A percentile compares a stretch with the other conserved stretches of the same genome.
phyloP scores from a whole-genome alignment of 352 stramenopile genomes.

The Elongisporangium undulatum region DNA sequence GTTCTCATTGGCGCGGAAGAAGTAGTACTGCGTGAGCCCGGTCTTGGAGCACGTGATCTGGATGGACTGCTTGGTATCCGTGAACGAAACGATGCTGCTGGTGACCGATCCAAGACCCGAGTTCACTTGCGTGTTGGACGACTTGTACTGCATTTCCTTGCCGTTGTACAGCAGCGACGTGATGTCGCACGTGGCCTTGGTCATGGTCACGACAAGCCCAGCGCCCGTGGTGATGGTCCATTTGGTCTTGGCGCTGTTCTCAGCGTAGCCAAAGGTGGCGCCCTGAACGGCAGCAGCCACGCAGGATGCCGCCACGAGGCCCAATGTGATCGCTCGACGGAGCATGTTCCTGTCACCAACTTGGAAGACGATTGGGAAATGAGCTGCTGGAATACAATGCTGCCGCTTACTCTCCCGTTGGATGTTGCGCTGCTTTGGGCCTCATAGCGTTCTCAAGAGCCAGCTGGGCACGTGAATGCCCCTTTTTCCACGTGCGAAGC shows the following conservation, averaged over 20 bases:
- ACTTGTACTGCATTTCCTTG: constrained; percentile 39
- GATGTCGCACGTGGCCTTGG: constrained; percentile 39
- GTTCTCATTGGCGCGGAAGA: constrained; percentile 48
- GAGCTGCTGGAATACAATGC: background rate
- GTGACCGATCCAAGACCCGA: constrained; percentile 36
- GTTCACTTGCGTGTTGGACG: constrained; percentile 47
- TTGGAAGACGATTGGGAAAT: background rate
- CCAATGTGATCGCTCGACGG: background rate
- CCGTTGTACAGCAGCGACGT: constrained; percentile 42
- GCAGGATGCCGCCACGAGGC: background rate
- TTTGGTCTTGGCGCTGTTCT: constrained; percentile 13
- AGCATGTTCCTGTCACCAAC: background rate
- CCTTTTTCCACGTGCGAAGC: background rate
- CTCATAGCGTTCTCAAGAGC: background rate
- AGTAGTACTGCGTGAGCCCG: constrained; percentile 42
- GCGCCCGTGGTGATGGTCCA: constrained; percentile 37
- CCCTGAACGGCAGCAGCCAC: background rate
- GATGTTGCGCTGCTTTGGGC: background rate
- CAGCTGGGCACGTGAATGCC: background rate
- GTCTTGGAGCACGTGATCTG: constrained; percentile 33
- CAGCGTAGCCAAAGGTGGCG: constrained; percentile 32
- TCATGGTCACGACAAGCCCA: constrained; percentile 36
- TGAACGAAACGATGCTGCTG: constrained; percentile 25
- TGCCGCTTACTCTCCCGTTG: background rate
- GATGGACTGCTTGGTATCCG: constrained; percentile 25